A percentile compares a stretch with the other conserved stretches of the same genome.
Conservation (phyloP, 306 rosid species). For the Datisca glomerata region DNA sequence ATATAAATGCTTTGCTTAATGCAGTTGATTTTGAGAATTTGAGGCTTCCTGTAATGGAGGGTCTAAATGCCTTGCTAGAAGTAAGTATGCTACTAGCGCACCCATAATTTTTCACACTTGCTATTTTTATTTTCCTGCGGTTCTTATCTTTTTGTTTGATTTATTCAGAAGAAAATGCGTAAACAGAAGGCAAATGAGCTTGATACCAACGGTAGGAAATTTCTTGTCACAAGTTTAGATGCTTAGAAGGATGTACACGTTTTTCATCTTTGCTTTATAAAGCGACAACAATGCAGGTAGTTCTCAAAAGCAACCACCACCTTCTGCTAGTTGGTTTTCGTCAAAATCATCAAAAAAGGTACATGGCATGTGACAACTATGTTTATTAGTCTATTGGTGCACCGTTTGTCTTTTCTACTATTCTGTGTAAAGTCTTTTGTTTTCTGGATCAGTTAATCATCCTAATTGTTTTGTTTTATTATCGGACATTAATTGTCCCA, state of each 20-base stretch:
- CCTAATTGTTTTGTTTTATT: too few relatives aligned
- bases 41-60: slow-evolving; percentile 70
- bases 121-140: background rate
- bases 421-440: too few relatives aligned
- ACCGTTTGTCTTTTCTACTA: too few relatives aligned
- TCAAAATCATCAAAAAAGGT: slow-evolving; percentile 67
- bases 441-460: too few relatives aligned
- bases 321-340: slow-evolving; percentile 52
- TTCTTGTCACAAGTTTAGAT: slow-evolving; percentile 14
- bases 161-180: slow-evolving; percentile 48
- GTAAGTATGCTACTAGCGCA: slow-evolving; percentile 25
- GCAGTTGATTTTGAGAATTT: slow-evolving; percentile 42
- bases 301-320: slow-evolving; percentile 29
- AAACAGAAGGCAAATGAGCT: slow-evolving; percentile 31
- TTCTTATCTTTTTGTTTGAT: slow-evolving; percentile 17
- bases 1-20: slow-evolving; percentile 16
- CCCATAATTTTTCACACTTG: background rate
- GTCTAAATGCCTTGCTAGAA: slow-evolving; percentile 39
- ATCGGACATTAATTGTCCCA: too few relatives aligned
- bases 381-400: too few relatives aligned
- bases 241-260: slow-evolving; percentile 4
- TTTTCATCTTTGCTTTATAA: slow-evolving; percentile 6
- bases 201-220: slow-evolving; percentile 32
- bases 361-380: too few relatives aligned
- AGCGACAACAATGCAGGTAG: slow-evolving; percentile 36